Evolutionary conservation across 1,139 yeast species (phyloP).

Genomic region (Saccharomyces hybrid): DNA sequence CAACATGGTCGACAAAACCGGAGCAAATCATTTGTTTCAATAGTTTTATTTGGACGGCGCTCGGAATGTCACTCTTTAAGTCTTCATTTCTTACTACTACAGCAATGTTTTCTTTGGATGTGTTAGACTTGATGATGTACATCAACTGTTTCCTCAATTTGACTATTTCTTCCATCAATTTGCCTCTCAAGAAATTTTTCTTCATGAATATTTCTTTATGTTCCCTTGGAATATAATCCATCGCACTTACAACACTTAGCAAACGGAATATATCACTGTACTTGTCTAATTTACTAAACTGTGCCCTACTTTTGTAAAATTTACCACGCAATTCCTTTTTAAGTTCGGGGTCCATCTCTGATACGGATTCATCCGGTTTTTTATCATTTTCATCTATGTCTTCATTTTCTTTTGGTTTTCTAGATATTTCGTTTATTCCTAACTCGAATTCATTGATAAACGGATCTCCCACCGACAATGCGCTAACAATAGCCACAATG

Average conservation of each 20-base stretch:
- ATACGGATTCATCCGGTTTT: constrained; percentile 18
- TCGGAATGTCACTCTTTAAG: constrained; percentile 61
- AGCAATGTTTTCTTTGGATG: constrained; percentile 53
- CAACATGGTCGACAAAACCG: constrained; percentile 88
- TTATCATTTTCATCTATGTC: constrained; percentile 16
- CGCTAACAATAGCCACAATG: constrained; percentile 84
- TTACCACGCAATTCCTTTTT: constrained; percentile 42
- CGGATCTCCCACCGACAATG: constrained; percentile 90
- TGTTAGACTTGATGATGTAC: constrained; percentile 61
- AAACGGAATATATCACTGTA: constrained; percentile 68
- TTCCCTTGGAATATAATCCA: constrained; percentile 60
- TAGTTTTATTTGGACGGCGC: constrained; percentile 60
- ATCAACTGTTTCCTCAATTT: constrained; percentile 76
- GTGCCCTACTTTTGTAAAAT: constrained; percentile 49
- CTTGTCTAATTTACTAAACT: constrained; percentile 62
- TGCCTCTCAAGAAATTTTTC: constrained; percentile 55
- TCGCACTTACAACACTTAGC: constrained; percentile 82
- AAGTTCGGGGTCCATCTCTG: constrained; percentile 33
- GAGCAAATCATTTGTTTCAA: constrained; percentile 88
- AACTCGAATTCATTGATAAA: constrained; percentile 68
- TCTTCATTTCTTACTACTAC: constrained; percentile 42
- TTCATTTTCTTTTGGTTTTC: constrained; percentile 21
- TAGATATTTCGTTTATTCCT: constrained; percentile 38
- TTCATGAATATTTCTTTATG: constrained; percentile 43
- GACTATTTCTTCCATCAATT: constrained; percentile 75